Conservation (phyloP, 352 stramenopile species). For the Globisporangium yorkense region DNA sequence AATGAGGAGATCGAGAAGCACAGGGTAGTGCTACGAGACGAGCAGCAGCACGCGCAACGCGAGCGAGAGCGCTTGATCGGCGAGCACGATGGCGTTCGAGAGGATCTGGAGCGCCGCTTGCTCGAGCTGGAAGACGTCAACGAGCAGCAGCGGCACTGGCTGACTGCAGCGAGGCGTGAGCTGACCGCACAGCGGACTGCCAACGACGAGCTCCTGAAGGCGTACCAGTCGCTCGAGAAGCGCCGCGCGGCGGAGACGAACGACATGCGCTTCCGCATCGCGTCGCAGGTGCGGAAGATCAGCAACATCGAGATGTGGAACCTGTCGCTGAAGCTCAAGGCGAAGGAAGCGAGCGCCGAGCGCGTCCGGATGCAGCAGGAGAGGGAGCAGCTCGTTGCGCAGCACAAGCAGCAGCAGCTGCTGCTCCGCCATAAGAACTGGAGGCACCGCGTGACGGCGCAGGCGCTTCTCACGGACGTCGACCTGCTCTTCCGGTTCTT, state of each 20-base stretch:
- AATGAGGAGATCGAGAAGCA: slow-evolving; percentile 29
- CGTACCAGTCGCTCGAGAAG: slow-evolving; percentile 63
- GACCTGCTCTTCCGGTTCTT: slow-evolving; percentile 68
- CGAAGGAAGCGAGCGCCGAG: slow-evolving; percentile 49
- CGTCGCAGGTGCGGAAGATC: slow-evolving; percentile 59
- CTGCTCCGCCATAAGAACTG: slow-evolving; percentile 60
- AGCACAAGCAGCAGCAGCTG: slow-evolving; percentile 65
- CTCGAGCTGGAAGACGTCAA: slow-evolving; percentile 23
- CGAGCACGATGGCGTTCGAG: slow-evolving; percentile 30
- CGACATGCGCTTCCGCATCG: slow-evolving; percentile 73
- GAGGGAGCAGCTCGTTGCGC: slow-evolving; percentile 29
- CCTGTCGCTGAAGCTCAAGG: slow-evolving; percentile 60
- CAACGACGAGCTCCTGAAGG: slow-evolving; percentile 62
- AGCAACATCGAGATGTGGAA: slow-evolving; percentile 83
- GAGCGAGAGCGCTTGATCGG: slow-evolving; percentile 39
- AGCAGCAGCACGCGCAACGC: slow-evolving; percentile 22
- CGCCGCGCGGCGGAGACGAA: slow-evolving; percentile 67
- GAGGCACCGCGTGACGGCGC: slow-evolving; percentile 59
- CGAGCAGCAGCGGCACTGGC: slow-evolving; percentile 56
- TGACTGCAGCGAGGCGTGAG: slow-evolving; percentile 61
- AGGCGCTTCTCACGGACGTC: slow-evolving; percentile 61
- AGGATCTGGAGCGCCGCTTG: slow-evolving; percentile 35
- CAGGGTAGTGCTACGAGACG: slow-evolving; percentile 19
- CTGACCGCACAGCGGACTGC: slow-evolving; percentile 56
- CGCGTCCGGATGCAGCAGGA: slow-evolving; percentile 40